Percentiles rank a stretch among this genome's conserved stretches.
phyloP scores from a whole-genome alignment of 352 stramenopile genomes.

The Plasmopara halstedii region DNA sequence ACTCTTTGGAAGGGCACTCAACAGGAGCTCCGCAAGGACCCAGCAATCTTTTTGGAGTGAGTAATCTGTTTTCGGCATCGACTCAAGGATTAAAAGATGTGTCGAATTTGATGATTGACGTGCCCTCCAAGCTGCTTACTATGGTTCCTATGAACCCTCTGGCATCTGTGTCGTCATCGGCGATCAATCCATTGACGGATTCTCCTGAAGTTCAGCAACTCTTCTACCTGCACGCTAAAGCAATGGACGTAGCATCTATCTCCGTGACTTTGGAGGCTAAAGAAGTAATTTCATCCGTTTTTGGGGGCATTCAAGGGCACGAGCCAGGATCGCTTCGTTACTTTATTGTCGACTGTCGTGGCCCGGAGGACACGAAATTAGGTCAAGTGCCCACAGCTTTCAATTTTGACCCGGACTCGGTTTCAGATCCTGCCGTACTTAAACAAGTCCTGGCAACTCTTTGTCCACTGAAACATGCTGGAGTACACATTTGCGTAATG shows the following conservation, averaged over 20 bases:
- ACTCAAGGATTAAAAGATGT: constrained; percentile 59
- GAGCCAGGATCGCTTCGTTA: constrained; percentile 43
- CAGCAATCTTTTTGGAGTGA: constrained; percentile 26
- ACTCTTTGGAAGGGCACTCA: background rate
- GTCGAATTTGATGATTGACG: constrained; percentile 56
- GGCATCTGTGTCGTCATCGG: constrained; percentile 23
- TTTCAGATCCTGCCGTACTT: constrained; percentile 42
- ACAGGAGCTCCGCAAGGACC: background rate
- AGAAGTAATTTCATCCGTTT: constrained; percentile 65
- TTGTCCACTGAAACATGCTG: constrained; percentile 44
- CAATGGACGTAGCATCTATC: constrained; percentile 36
- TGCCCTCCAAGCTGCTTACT: constrained; percentile 26
- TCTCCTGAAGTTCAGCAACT: constrained; percentile 32
- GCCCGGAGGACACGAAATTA: constrained; percentile 26
- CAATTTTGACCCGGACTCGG: constrained; percentile 58
- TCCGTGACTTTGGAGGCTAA: constrained; percentile 46
- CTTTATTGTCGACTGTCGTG: constrained; percentile 74
- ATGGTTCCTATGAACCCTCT: constrained; percentile 21
- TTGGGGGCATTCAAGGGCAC: constrained; percentile 56
- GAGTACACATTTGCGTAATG: constrained; percentile 74
- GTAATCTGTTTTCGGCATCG: constrained; percentile 52
- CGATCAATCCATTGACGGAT: constrained; percentile 17
- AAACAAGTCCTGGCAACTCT: constrained; percentile 66
- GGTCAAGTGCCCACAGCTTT: constrained; percentile 74
- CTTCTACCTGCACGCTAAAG: constrained; percentile 53